Base-by-base conservation (phyloP, 345 rosid species). In the Gossypium thurberi region DNA sequence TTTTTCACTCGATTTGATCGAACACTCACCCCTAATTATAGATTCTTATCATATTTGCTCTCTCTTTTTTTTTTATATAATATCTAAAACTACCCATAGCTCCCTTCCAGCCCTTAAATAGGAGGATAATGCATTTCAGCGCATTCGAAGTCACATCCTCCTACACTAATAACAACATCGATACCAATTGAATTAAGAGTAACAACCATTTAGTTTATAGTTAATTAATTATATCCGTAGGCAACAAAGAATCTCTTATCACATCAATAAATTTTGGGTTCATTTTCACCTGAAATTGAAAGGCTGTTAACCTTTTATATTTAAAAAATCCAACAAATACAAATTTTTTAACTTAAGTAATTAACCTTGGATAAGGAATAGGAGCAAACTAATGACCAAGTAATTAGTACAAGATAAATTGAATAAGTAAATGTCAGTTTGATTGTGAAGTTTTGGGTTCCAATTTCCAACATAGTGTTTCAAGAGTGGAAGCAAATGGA, bases 381-480 rank as follows among this genome's bases (percentile, higher is more conserved):
- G 18, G 20, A 42, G 33, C 28, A 43, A 65, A 43, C 11, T 17
- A 28, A 65, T 44, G 17, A 43, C 17, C 28, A 65, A 65, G 69
- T 55, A 55, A 55, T 6, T 11, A 44, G 7, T 6, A 20, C 10
- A 65, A 20, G 37, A 12, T 44, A 13, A 63, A 63, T 63, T 20
- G 11, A 44, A 43, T 65, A 1, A 9, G 40, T 7, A 18, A 50
- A 72, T 74, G 37, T 71, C 55, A 28, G 23, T 65, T 53, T 74
- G 80, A 80, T 80, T 20, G 70, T 61, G 75, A 78, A 74, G 72
- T 76, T 75, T 52, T 56, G 71, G 75, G 70, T 80, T 76, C 80
- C 70, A 33, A 50, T n/a, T 53, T 20, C 57, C 58, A 2, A 18
- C 3, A 26, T 43, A 26, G 76, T 57, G 73, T 74, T 79, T 70